phyloP scores from a whole-genome alignment of 177 flowering plant genomes.

The Tripterygium wilfordii region DNA sequence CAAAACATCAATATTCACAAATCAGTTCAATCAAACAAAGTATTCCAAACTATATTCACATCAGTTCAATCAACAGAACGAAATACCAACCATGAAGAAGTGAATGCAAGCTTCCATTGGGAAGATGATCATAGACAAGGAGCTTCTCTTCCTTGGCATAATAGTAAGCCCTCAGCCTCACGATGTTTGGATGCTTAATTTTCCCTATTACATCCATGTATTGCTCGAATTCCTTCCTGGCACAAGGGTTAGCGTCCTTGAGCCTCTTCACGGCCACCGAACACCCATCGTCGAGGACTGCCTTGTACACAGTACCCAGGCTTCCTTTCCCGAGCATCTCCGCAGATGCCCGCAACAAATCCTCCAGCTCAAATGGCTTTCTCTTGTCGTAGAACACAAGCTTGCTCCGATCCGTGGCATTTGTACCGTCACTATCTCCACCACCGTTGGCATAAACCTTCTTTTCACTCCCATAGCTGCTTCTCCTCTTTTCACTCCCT shows the following conservation, averaged over 20 bases:
- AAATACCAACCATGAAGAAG: constrained; percentile 75
- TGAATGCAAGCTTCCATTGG: constrained; percentile 82
- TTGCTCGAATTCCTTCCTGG: constrained; percentile 83
- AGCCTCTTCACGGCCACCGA: constrained; percentile 91
- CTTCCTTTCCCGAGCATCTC: constrained; percentile 98
- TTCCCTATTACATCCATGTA: constrained; percentile 93
- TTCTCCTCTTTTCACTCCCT: too few species aligned
- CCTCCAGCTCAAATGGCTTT: constrained; percentile 86
- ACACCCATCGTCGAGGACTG: constrained; percentile 82
- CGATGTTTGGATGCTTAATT: constrained; percentile 72
- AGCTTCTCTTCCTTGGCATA: constrained; percentile 98
- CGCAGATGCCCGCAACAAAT: constrained; percentile 86
- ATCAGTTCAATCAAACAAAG: too few species aligned
- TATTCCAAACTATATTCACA: too few species aligned
- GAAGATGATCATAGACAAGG: constrained; percentile 84
- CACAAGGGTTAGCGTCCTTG: constrained; percentile 87
- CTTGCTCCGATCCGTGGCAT: constrained; percentile 64
- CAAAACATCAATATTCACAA: too few species aligned
- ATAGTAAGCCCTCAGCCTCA: constrained; percentile 73
- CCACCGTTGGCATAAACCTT: constrained; percentile 40
- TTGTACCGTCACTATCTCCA: constrained; percentile 62
- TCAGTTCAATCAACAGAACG: too few species aligned
- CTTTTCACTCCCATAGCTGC: constrained; percentile 53
- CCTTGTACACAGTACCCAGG: constrained; percentile 89
- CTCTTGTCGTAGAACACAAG: constrained; percentile 76